Evolutionary conservation across 2,329 filamentous ascomycete species (phyloP), one percentile per base, ranked within the genome.

Genomic region (Davidsoniella neocaledoniae): DNA sequence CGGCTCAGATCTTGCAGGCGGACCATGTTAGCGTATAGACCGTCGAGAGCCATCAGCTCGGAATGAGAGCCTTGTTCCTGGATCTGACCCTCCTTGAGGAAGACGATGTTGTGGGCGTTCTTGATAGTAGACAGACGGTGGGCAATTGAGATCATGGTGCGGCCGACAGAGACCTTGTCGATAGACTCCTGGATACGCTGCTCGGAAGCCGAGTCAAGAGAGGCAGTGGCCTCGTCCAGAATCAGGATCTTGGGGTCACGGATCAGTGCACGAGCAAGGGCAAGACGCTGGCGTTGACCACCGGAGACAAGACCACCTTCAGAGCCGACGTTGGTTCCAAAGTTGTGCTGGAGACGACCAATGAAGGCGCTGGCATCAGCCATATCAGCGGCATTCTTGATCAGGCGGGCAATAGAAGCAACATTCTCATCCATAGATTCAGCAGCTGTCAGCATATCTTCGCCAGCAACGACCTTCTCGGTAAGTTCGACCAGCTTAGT

Each of bases 71-170:
- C 81, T 57, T 79, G 68, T 59, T 84, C 80, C 9, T 79, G 65
- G 3, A 80, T 70, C 44, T 68, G 61, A 0, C 81, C 80, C 49
- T 71, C 65, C 12, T 74, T 68, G 59, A 83, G 68, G 16, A 84
- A 79, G 17, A 83, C 66, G 51, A 85, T 83, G 53, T 76, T 73
- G 56, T 84, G 76, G 0, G 80, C 79, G 48, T 76, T 70, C 57
- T 71, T 72, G 54, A 79, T 76, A 0, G 76, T 79, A 0, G 73
- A 76, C 1, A 80, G 62, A 2, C 76, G 66, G 59, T 80, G 77
- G 0, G 80, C 79, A 54, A 84, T 79, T 14, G 77, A 69, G 49
- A 84, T 75, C 0, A 80, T 77, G 0, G 80, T 83, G 21, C 79
- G 68, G 48, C 72, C 69, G 49, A 68, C 65, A 2, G 67, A 58